Conservation (phyloP, 2,329 filamentous ascomycete genomes). For the Exophiala dermatitidis region DNA sequence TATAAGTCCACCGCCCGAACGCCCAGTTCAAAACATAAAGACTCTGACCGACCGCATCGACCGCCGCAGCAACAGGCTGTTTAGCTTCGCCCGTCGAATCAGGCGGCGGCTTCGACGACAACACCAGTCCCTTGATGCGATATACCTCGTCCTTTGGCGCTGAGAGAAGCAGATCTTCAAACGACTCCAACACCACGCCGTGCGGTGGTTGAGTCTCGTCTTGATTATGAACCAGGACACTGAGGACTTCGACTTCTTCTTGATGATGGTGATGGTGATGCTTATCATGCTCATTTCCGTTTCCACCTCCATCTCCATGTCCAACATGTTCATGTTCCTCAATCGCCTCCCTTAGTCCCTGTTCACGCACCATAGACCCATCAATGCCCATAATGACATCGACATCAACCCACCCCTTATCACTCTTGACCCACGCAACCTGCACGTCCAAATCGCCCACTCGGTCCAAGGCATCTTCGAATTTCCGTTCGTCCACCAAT, state of each 20-base stretch:
- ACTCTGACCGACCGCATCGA: conserved; percentile 32
- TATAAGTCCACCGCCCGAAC: conserved; percentile 92
- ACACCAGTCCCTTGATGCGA: conserved; percentile 72
- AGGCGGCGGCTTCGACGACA: conserved; percentile 37
- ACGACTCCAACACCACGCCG: conserved; percentile 48
- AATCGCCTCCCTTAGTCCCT: conserved; percentile 32
- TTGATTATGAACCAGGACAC: conserved; percentile 50
- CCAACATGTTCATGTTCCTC: conserved; percentile 3
- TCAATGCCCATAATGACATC: conserved; percentile 83
- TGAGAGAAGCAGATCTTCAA: conserved; percentile 58
- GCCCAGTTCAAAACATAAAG: conserved; percentile 97
- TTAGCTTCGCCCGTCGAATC: conserved; percentile 41
- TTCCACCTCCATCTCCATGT: neutral
- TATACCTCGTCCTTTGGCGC: conserved; percentile 93
- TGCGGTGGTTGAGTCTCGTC: conserved; percentile 37
- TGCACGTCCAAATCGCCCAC: conserved; percentile 76
- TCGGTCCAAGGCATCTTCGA: conserved; percentile 71
- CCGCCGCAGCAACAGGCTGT: conserved; percentile 18
- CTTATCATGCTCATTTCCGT: conserved; percentile 31
- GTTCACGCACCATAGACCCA: conserved; percentile 54
- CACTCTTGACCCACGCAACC: conserved; percentile 75
- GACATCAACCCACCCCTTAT: conserved; percentile 68
- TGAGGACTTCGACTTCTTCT: conserved; percentile 83
- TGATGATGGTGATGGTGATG: conserved; percentile 54
- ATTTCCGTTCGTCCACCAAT: conserved; percentile 59